These are phyloP conservation scores for Elongisporangium anandrum DNA, from an alignment of 352 stramenopile species.

Conservation along the genomic window DNA sequence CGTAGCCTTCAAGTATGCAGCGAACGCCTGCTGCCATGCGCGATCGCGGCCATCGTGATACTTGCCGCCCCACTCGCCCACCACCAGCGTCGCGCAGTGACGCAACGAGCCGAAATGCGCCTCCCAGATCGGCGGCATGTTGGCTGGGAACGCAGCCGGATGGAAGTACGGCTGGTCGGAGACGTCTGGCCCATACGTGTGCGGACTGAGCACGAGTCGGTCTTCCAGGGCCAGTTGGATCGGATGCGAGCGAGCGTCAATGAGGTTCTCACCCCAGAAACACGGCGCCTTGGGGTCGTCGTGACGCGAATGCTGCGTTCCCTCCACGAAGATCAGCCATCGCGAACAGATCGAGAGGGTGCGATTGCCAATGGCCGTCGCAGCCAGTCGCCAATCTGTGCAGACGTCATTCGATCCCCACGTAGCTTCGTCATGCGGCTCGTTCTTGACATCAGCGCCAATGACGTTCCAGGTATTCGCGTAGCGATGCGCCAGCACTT, in stretches of 20 bases:
- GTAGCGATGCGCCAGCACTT: constrained; percentile 28
- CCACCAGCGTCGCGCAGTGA: constrained; percentile 30
- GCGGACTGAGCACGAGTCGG: constrained; percentile 48
- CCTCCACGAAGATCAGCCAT: constrained; percentile 58
- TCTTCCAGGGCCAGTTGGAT: constrained; percentile 27
- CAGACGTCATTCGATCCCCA: constrained; percentile 32
- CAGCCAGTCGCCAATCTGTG: constrained; percentile 47
- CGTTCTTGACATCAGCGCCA: constrained; percentile 52
- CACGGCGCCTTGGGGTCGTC: constrained; percentile 23
- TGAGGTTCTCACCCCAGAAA: constrained; percentile 54
- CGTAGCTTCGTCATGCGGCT: constrained; percentile 40
- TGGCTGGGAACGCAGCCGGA: constrained; percentile 25
- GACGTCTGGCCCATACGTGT: constrained; percentile 45
- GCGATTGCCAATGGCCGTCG: constrained; percentile 15
- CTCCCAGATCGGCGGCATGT: constrained; percentile 57
- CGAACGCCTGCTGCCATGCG: constrained; percentile 45
- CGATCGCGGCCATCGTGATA: constrained; percentile 28
- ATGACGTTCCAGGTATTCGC: constrained; percentile 37
- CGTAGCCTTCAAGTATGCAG: constrained; percentile 20
- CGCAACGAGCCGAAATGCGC: constrained; percentile 47
- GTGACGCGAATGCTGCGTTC: constrained; percentile 31
- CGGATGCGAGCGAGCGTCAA: constrained; percentile 14
- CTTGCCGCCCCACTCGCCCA: constrained; percentile 61
- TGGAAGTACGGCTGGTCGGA: constrained; percentile 40
- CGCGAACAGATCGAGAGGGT: constrained; percentile 24